Conservation (phyloP, 169 alveolate species). For the Plasmodium vivax region DNA sequence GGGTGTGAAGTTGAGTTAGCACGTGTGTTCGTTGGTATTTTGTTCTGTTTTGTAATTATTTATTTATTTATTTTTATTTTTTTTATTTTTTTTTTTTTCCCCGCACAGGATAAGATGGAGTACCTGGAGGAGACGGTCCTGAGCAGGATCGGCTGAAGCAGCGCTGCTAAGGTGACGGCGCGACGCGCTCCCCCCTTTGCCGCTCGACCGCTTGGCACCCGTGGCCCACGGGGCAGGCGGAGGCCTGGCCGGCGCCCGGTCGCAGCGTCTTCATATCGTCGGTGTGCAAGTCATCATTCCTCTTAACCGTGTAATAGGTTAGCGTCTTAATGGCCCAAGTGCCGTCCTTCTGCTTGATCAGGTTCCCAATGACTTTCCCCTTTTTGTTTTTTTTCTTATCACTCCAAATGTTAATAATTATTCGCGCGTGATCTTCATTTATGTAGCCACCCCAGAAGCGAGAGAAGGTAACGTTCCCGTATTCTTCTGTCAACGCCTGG, state of each 20-base stretch:
- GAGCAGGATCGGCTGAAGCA: constrained; percentile 10
- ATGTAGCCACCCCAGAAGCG: constrained; percentile 50
- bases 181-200: not conserved
- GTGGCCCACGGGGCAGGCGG: constrained; percentile 23
- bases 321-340: constrained; percentile 49
- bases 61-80: not conserved
- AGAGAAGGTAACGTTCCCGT: constrained; percentile 29
- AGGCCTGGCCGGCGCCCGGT: not conserved
- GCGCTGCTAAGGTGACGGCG: not conserved
- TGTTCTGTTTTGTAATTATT: too few species aligned
- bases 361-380: constrained; percentile 45
- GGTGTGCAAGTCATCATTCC: constrained; percentile 45
- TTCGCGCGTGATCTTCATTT: constrained; percentile 28
- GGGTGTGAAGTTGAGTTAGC: not conserved
- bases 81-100: not conserved
- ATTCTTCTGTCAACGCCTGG: constrained; percentile 32
- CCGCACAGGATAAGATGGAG: constrained; percentile 36
- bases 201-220: too few species aligned
- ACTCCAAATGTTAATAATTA: constrained; percentile 36
- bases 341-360: constrained; percentile 32
- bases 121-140: constrained; percentile 49
- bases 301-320: constrained; percentile 58
- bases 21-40: not conserved
- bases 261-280: constrained; percentile 55
- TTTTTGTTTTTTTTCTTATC: constrained; percentile 7